Percentiles rank a stretch among this genome's conserved stretches.
phyloP scores from a whole-genome alignment of 2,329 filamentous ascomycete species.

The Leptographium radiaticola region DNA sequence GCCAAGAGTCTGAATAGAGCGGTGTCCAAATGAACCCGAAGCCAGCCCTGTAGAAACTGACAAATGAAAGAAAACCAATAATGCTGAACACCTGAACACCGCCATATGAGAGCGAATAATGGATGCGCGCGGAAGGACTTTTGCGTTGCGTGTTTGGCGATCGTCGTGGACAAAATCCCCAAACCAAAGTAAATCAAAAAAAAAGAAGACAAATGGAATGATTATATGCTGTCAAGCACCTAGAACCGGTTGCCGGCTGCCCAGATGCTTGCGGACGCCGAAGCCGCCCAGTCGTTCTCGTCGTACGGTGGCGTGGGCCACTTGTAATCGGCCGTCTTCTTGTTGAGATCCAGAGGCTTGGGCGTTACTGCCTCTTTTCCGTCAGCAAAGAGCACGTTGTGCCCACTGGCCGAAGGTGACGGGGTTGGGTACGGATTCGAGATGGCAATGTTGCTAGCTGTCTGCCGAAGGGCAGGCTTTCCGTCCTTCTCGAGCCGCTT shows the following conservation, averaged over 20 bases:
- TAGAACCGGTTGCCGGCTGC: slow-evolving; percentile 54
- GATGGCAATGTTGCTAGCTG: slow-evolving; percentile 49
- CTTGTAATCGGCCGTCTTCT: slow-evolving; percentile 48
- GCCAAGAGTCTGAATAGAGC: not conserved
- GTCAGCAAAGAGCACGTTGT: slow-evolving; percentile 61
- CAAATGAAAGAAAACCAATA: not conserved
- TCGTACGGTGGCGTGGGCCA: slow-evolving; percentile 96
- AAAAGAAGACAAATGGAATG: slow-evolving; percentile 2
- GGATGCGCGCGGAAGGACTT: not conserved
- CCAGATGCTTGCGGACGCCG: slow-evolving; percentile 70
- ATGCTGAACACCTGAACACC: slow-evolving; percentile 1
- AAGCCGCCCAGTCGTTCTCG: slow-evolving; percentile 80
- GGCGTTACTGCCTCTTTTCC: slow-evolving; percentile 48
- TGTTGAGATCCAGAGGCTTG: slow-evolving; percentile 58
- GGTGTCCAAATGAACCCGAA: not conserved
- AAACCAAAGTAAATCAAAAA: not conserved
- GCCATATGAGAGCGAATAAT: slow-evolving; percentile 3
- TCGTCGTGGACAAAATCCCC: not conserved
- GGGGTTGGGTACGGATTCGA: slow-evolving; percentile 52
- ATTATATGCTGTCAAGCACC: not conserved
- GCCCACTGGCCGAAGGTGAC: slow-evolving; percentile 71
- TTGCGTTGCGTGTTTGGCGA: not conserved
- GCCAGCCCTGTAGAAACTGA: not conserved
- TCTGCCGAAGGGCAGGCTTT: slow-evolving; percentile 42
- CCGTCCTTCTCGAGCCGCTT: slow-evolving; percentile 51